Base-by-base conservation (phyloP, 2,329 filamentous ascomycete species). In the Alternaria consortialis region DNA sequence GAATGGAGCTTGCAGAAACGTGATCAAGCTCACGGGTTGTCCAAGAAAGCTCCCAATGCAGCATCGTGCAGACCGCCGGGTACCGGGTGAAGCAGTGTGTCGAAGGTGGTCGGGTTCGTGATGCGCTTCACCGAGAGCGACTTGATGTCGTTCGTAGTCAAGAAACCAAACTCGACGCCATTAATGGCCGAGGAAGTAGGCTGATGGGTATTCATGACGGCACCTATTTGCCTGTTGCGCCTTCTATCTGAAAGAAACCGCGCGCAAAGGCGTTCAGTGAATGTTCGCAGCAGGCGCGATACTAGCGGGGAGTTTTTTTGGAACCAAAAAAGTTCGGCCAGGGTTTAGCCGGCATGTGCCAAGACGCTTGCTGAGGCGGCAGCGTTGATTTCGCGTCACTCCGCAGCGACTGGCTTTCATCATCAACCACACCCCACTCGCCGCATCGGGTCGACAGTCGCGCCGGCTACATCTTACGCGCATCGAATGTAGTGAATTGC, bases 111-210 rank as follows among this genome's bases (percentile, higher is more conserved):
- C 53, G 93, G 90, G 82, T 96, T 97, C 75, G 96, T 91, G 72
- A 99, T 97, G 80, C 90, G 89, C 84, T 95, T 95, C 69, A 97
- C 95, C 8, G 95, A 99, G 71, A 98, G 88, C 63, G 89, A 87
- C 77, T 90, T 89, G 77, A 99, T 93, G 79, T 99, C 94, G 62
- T 90, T 85, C 53, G 89, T 85, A 20, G 91, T 88, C 69, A 98
- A 88, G 75, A 96, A 92, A 46, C 88, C 90, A 80, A 99, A 99
- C 77, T 96, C 92, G 74, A 99, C 92, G 77, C 90, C 90, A 77
- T 90, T 87, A 74, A 99, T 91, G 76, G 89, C 85, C 74, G 93
- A 96, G 67, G 91, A 86, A 65, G 97, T 87, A 44, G 95, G 94
- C 76, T 94, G 91, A 12, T 83, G 83, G 54, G 80, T 79, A 64